Evolutionary conservation across 2,329 filamentous ascomycete species (phyloP).

Genomic region (Pseudogymnoascus verrucosus): DNA sequence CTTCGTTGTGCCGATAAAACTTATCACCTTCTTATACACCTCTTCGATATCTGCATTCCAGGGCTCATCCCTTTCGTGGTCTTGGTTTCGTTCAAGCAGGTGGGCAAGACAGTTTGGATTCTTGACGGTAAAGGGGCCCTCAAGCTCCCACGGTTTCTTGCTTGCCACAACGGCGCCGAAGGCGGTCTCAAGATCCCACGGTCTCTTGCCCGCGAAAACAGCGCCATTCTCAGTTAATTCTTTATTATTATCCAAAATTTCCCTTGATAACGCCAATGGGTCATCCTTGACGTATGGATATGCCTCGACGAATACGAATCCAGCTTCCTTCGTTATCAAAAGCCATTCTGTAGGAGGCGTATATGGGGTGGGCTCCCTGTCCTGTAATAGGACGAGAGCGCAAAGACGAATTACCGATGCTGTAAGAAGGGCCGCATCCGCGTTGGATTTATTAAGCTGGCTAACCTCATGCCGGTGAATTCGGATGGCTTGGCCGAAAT

Average conservation of each 20-base stretch:
- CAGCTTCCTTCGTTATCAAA: constrained; percentile 12
- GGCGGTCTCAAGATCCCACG: constrained; percentile 9
- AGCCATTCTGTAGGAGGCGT: constrained; percentile 18
- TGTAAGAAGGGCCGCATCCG: constrained; percentile 18
- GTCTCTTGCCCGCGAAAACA: constrained; percentile 14
- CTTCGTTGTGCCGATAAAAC: constrained; percentile 16
- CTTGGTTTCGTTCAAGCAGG: constrained; percentile 14
- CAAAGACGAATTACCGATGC: constrained; percentile 14
- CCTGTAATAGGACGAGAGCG: constrained; percentile 17
- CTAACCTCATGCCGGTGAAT: constrained; percentile 16
- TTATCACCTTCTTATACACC: constrained; percentile 15
- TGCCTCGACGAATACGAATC: constrained; percentile 12
- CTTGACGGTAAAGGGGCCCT: background rate
- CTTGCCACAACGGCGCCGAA: constrained; percentile 10
- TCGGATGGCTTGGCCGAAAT: constrained; percentile 16
- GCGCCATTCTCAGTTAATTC: constrained; percentile 6
- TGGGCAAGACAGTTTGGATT: background rate
- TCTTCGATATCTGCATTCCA: constrained; percentile 16
- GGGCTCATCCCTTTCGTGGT: constrained; percentile 12
- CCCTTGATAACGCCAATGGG: constrained; percentile 11
- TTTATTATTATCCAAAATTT: constrained; percentile 11
- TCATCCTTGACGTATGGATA: constrained; percentile 15
- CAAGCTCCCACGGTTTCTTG: constrained; percentile 13
- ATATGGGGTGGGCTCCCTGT: constrained; percentile 14
- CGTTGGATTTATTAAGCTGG: constrained; percentile 14